Evolutionary conservation across 1,139 yeast species (phyloP).

Genomic region (Geotrichum phurueaensis): DNA sequence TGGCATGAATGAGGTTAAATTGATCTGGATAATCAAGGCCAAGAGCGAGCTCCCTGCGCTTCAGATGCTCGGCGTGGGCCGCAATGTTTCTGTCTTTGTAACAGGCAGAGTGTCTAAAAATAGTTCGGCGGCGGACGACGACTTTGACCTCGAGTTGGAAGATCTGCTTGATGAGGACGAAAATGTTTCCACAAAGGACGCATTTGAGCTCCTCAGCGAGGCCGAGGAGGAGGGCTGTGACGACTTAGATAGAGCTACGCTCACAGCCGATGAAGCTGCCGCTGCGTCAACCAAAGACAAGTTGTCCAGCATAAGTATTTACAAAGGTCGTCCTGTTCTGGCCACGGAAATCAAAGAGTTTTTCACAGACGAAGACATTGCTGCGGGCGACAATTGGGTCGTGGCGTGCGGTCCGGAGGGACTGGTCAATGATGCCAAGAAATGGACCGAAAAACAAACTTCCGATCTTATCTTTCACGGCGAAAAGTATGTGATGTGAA

Average conservation of each 20-base stretch:
- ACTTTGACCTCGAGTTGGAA: conserved; percentile 28
- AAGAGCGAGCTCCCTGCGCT: conserved; percentile 43
- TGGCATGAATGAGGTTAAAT: conserved; percentile 22
- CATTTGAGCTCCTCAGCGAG: neutral
- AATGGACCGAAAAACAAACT: conserved; percentile 37
- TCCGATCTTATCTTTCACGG: neutral
- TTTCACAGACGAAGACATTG: conserved; percentile 23
- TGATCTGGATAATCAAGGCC: conserved; percentile 52
- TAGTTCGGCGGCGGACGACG: conserved; percentile 15
- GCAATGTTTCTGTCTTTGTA: conserved; percentile 33
- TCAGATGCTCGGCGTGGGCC: conserved; percentile 31
- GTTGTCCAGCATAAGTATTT: conserved; percentile 20
- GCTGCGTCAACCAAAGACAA: neutral
- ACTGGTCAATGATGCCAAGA: conserved; percentile 45
- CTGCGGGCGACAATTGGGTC: conserved; percentile 44
- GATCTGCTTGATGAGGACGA: conserved; percentile 22
- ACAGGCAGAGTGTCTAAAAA: conserved; percentile 26
- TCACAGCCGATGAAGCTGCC: neutral
- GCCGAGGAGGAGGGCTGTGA: neutral
- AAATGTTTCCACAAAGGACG: conserved; percentile 17
- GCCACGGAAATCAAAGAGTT: conserved; percentile 19
- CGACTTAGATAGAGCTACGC: neutral
- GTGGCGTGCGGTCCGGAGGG: conserved; percentile 67
- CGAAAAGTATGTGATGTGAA: neutral
- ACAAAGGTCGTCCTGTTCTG: conserved; percentile 32